A percentile compares a stretch with the other conserved stretches of the same genome.
These are phyloP conservation scores for Lipomyces starkeyi DNA, from an alignment of 805 yeast genomes.

Conservation along the genomic window DNA sequence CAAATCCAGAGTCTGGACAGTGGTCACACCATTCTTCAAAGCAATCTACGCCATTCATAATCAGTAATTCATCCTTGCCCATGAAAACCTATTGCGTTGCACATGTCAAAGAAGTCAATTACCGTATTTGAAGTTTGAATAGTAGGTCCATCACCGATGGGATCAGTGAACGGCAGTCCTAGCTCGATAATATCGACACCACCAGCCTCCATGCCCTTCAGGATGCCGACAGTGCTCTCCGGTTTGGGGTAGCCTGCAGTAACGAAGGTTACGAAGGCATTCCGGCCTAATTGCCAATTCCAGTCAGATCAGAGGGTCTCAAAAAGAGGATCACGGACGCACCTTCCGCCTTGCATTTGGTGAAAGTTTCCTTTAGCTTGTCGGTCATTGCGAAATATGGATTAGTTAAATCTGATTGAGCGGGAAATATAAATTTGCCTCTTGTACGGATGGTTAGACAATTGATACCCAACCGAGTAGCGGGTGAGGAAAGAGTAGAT, in stretches of 20 bases:
- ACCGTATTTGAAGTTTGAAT: constrained; percentile 85
- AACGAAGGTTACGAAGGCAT: constrained; percentile 87
- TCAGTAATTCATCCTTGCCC: neutral
- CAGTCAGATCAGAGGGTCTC: neutral
- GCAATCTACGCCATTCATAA: constrained; percentile 54
- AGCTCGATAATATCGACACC: constrained; percentile 95
- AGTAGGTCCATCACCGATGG: constrained; percentile 98
- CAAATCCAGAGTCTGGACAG: constrained; percentile 68
- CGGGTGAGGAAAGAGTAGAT: neutral
- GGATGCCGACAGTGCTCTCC: constrained; percentile 84
- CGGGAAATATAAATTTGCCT: neutral
- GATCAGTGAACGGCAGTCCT: constrained; percentile 97
- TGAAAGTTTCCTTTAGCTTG: constrained; percentile 20
- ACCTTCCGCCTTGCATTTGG: constrained; percentile 36
- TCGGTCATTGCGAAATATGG: constrained; percentile 25
- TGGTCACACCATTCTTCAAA: constrained; percentile 79
- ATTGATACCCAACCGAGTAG: neutral
- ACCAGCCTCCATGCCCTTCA: constrained; percentile 89
- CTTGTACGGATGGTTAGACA: neutral
- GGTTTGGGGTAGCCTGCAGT: constrained; percentile 94
- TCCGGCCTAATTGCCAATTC: constrained; percentile 58
- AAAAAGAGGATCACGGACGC: neutral
- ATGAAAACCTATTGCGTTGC: neutral
- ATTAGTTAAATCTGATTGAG: no score
- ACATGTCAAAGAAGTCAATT: constrained; percentile 1